Percentiles rank a stretch among this genome's conserved stretches.
Conservation (phyloP, 306 rosid genomes). For the Gastrolobium villosum region DNA sequence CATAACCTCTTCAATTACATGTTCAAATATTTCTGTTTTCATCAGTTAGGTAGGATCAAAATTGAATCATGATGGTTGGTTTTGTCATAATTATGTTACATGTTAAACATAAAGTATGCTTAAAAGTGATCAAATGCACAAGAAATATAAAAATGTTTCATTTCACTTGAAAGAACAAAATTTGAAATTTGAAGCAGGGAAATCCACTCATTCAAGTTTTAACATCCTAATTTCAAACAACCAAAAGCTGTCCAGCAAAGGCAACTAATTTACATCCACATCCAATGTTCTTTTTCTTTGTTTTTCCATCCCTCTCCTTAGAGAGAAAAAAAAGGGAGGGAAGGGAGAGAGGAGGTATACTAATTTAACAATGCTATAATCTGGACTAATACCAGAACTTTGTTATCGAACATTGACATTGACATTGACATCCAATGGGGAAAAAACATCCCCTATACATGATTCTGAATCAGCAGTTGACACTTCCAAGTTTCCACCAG, state of each 20-base stretch:
- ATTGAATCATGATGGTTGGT: slow-evolving; percentile 35
- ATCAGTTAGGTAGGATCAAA: slow-evolving; percentile 21
- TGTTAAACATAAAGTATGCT: neutral
- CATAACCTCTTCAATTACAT: neutral
- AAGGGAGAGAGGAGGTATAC: slow-evolving; percentile 28
- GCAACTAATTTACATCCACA: slow-evolving; percentile 47
- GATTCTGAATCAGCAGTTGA: slow-evolving; percentile 68
- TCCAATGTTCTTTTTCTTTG: slow-evolving; percentile 22
- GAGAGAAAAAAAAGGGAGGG: slow-evolving; percentile 42
- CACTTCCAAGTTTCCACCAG: slow-evolving; percentile 53
- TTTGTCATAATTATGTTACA: slow-evolving; percentile 19
- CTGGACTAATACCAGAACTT: slow-evolving; percentile 39
- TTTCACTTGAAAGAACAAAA: slow-evolving; percentile 36
- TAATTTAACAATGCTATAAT: slow-evolving; percentile 46
- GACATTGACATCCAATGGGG: slow-evolving; percentile 53
- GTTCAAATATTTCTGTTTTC: neutral
- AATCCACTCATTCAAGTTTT: slow-evolving; percentile 32
- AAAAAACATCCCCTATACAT: slow-evolving; percentile 57
- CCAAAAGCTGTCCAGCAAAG: slow-evolving; percentile 38
- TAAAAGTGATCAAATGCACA: slow-evolving; percentile 32
- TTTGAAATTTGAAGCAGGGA: slow-evolving; percentile 28
- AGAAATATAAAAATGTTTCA: slow-evolving; percentile 4
- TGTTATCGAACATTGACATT: slow-evolving; percentile 53
- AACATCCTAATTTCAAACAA: slow-evolving; percentile 32
- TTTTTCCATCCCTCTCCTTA: slow-evolving; percentile 36